Evolutionary conservation across 257 asterid genomes (phyloP), one percentile per base, ranked within the genome.

Genomic region (Nicotiana paniculata): DNA sequence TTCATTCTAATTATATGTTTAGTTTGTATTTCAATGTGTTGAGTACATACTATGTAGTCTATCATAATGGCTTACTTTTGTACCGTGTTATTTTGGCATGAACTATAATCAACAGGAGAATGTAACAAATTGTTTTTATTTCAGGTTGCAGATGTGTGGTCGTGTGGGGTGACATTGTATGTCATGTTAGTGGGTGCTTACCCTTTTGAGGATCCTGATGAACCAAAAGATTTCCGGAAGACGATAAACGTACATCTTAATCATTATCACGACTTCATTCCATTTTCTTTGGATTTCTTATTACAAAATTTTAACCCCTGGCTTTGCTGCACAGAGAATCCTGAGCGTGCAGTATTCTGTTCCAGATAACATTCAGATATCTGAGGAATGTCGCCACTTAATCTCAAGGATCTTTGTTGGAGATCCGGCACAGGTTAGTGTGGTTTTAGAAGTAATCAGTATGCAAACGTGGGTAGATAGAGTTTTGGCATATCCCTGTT

Each of bases 61-160:
- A 26, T 32, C 26, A 35, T 69, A 48, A 17, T 72, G 18, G 6
- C 37, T 18, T 53, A 32, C 15, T 35, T 57, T 16, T 15, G 15
- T 37, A 21, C n/a, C 39, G 64, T 72, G 66, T 13, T 32, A 53
- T 65, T 53, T 75, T 21, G 57, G 51, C 24, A 55, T 64, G 70
- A 61, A 37, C 81, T 81, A 84, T 80, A 13, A 70, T 54, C 21
- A 18, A 46, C 78, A 51, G 11, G 15, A 82, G 80, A 58, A 68
- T 64, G 76, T 82, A 61, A 81, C 16, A 9, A 26, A 46, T 79
- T 80, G 58, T 67, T 66, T 76, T 76, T 81, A 46, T 81, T 86
- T 82, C 92, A 94, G 98, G 86, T 91, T 83, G 98, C 98, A 79
- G 98, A 94, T 88, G 98, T 93, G 13, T 94, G 98, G 98, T 94